Evolutionary conservation across 306 rosid genomes (phyloP).

Genomic region (Ziziphus jujuba): DNA sequence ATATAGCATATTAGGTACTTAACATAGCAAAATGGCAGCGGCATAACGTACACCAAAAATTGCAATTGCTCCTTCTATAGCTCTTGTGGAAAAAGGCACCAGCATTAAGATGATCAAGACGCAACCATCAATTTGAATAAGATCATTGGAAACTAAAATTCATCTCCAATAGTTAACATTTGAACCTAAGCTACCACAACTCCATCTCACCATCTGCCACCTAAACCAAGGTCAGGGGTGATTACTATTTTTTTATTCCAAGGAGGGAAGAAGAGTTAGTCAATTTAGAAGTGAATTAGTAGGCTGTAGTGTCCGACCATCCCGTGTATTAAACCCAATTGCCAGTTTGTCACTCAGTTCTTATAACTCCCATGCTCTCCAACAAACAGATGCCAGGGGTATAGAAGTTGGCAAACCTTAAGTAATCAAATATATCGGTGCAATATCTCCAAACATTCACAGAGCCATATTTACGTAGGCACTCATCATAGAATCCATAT

Average conservation of each 20-base stretch:
- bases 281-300: background rate
- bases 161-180: too few relatives aligned
- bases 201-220: too few relatives aligned
- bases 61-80: too few relatives aligned
- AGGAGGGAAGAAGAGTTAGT: background rate
- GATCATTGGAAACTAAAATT: too few relatives aligned
- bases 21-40: background rate
- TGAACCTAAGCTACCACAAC: too few relatives aligned
- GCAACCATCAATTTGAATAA: too few relatives aligned
- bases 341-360: background rate
- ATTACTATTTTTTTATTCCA: background rate
- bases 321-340: background rate
- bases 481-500: conserved; percentile 98
- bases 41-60: background rate
- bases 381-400: conserved; percentile 11
- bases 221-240: background rate
- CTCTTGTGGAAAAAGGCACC: too few relatives aligned
- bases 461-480: conserved; percentile 98
- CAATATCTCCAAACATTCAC: conserved; percentile 99
- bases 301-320: background rate
- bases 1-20: background rate
- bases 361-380: conserved; percentile 5
- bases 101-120: too few relatives aligned
- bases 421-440: conserved; percentile 93
- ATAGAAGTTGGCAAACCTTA: conserved; percentile 56